Conservation (phyloP, 176 grass and related monocot species). For the Hsuehochloa calcarea region DNA sequence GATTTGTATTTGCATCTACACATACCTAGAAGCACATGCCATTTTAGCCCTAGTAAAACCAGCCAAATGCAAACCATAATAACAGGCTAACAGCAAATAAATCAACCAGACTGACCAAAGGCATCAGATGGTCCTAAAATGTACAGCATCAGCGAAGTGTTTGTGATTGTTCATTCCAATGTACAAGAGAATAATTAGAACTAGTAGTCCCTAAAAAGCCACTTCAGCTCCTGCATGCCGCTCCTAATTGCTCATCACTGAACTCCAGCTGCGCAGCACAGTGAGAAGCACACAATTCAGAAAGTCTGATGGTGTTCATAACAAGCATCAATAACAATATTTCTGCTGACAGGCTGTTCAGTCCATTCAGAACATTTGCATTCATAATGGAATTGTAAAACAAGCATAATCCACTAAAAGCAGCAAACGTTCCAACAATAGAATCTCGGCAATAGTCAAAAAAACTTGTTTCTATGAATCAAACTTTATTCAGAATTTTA, state of each 20-base stretch:
- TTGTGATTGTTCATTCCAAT: slow-evolving; percentile 21
- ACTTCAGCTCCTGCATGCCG: slow-evolving; percentile 20
- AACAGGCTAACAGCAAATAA: slow-evolving; percentile 18
- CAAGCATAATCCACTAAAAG: neutral
- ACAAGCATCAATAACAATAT: neutral
- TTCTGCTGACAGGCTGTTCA: neutral
- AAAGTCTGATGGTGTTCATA: neutral
- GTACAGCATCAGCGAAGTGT: slow-evolving; percentile 34
- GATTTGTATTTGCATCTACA: slow-evolving; percentile 10
- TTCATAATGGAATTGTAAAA: neutral
- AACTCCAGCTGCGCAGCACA: slow-evolving; percentile 61
- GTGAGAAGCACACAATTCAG: slow-evolving; percentile 26
- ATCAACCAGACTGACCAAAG: slow-evolving; percentile 8
- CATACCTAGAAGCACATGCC: slow-evolving; percentile 28
- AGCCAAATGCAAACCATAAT: slow-evolving; percentile 34
- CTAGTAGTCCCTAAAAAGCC: slow-evolving; percentile 2
- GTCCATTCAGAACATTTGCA: neutral
- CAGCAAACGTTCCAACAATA: neutral
- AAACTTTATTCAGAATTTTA: neutral
- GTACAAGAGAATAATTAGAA: slow-evolving; percentile 33
- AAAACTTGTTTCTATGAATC: neutral
- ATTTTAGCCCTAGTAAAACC: slow-evolving; percentile 23
- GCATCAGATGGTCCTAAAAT: slow-evolving; percentile 41
- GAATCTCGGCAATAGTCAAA: neutral
- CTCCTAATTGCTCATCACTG: slow-evolving; percentile 30